Conservation (phyloP, 129 eudicot genomes). For the Chrysanthemum makinoi region DNA sequence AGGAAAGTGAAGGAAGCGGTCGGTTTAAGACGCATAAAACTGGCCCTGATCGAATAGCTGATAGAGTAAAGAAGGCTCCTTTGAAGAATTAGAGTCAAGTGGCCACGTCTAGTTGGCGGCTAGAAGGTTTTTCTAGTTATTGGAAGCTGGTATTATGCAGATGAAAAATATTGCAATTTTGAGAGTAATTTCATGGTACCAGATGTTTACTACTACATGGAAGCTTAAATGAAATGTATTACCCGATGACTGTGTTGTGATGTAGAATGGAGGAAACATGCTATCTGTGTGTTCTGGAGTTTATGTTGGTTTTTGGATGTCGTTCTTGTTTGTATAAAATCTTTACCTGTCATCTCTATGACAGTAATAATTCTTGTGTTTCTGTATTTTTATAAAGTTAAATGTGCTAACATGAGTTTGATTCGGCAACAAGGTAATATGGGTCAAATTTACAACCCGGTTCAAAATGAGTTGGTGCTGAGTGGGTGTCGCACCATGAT, state of each 20-base stretch:
- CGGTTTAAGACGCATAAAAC: slow-evolving; percentile 89
- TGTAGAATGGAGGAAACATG: slow-evolving; percentile 13
- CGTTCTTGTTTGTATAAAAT: neutral
- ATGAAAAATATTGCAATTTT: slow-evolving; percentile 16
- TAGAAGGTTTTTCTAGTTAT: neutral
- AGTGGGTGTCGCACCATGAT: too few species aligned
- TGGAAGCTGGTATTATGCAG: neutral
- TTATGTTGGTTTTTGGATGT: slow-evolving; percentile 2
- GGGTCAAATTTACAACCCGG: too few species aligned
- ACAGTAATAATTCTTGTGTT: too few species aligned
- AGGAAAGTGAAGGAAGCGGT: slow-evolving; percentile 86
- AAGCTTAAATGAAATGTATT: neutral
- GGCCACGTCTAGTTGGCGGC: neutral
- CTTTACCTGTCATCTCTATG: too few species aligned
- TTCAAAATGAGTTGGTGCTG: too few species aligned
- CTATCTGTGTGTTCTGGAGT: slow-evolving; percentile 2
- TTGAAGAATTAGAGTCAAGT: slow-evolving; percentile 47
- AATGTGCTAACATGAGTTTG: too few species aligned
- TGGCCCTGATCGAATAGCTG: slow-evolving; percentile 87
- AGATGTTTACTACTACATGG: slow-evolving; percentile 23
- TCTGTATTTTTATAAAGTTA: too few species aligned
- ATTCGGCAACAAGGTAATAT: too few species aligned
- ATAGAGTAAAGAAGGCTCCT: slow-evolving; percentile 98
- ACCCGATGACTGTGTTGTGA: slow-evolving; percentile 2
- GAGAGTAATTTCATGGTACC: slow-evolving; percentile 49